These are phyloP conservation scores for Adansonia rubrostipa DNA, from an alignment of 441 rosid species.

Conservation along the genomic window DNA sequence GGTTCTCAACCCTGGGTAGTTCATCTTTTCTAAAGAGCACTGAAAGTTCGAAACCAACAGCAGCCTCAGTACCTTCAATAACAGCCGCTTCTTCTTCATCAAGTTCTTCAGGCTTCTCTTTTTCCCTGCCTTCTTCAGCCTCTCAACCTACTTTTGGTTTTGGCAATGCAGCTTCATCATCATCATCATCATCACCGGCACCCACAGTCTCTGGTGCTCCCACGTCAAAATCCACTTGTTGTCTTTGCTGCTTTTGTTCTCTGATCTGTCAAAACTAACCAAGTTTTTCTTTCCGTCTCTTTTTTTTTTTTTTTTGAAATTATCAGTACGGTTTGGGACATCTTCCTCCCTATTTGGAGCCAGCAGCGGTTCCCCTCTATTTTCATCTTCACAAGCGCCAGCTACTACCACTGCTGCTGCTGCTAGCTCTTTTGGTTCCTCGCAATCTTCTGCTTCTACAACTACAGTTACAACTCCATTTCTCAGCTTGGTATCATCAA, in stretches of 20 bases:
- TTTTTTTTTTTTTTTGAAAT: background rate
- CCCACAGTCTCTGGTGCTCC: conserved; percentile 34
- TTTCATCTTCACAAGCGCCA: conserved; percentile 36
- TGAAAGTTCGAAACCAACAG: conserved; percentile 34
- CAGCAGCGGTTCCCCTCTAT: conserved; percentile 38
- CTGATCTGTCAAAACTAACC: conserved; percentile 1
- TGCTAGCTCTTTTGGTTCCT: conserved; percentile 29
- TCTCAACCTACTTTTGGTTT: conserved; percentile 51
- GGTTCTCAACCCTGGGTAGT: conserved; percentile 37
- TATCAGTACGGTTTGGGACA: conserved; percentile 29
- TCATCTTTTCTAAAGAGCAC: conserved; percentile 35
- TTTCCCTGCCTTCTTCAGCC: conserved; percentile 46
- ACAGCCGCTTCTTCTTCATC: conserved; percentile 37
- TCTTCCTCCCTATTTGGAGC: conserved; percentile 38
- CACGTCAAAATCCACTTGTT: background rate
- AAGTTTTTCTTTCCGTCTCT: background rate
- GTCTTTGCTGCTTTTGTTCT: conserved; percentile 14
- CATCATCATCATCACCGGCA: conserved; percentile 38
- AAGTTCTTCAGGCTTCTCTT: conserved; percentile 51
- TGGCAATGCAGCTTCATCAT: conserved; percentile 47
- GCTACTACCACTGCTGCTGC: conserved; percentile 18
- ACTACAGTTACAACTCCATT: conserved; percentile 29
- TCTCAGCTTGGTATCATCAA: conserved; percentile 36
- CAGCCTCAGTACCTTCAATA: conserved; percentile 22
- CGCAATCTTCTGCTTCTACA: conserved; percentile 29